phyloP scores from a whole-genome alignment of 2,329 filamentous ascomycete genomes.

The Ustulina deusta region DNA sequence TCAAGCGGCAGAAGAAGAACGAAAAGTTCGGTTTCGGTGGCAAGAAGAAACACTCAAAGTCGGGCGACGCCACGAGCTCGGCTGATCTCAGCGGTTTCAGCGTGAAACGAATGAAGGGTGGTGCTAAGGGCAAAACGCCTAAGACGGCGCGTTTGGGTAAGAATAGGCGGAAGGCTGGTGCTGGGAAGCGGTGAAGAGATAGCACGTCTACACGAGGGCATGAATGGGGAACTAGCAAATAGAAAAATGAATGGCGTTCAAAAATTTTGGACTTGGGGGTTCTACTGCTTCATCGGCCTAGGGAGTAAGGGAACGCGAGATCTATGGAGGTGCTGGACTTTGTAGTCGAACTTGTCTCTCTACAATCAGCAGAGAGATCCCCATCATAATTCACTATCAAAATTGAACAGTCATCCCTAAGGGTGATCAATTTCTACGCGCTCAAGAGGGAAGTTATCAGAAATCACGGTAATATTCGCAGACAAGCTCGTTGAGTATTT shows the following conservation, averaged over 20 bases:
- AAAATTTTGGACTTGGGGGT: conserved; percentile 5
- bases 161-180: conserved; percentile 61
- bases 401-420: conserved; percentile 5
- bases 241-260: conserved; percentile 30
- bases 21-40: conserved; percentile 95
- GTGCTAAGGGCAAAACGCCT: conserved; percentile 51
- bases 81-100: conserved; percentile 86
- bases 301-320: not conserved
- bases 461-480: not conserved
- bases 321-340: not conserved
- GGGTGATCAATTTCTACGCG: not conserved
- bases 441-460: not conserved
- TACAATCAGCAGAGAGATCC: not conserved
- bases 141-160: conserved; percentile 64
- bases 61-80: conserved; percentile 85
- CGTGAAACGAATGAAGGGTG: conserved; percentile 83
- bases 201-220: not conserved
- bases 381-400: not conserved
- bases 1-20: conserved; percentile 93
- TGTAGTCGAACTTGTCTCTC: not conserved
- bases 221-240: conserved; percentile 11
- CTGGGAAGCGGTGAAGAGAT: conserved; percentile 51
- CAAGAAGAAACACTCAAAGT: conserved; percentile 93
- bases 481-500: not conserved
- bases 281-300: not conserved